Evolutionary conservation across 2,329 filamentous ascomycete genomes (phyloP).

Genomic region (Cercospora beticola): DNA sequence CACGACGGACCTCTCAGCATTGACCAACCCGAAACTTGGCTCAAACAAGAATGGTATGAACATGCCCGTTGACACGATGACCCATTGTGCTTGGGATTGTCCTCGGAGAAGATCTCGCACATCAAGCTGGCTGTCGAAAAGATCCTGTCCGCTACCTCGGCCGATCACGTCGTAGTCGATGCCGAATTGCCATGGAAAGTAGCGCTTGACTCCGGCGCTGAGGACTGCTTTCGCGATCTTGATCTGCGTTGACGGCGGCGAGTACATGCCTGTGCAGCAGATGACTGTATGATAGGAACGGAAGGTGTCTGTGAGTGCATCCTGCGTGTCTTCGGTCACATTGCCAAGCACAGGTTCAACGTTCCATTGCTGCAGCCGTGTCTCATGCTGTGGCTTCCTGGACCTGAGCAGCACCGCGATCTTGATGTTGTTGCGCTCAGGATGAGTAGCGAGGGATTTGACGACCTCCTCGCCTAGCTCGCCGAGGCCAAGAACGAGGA

Average conservation of each 20-base stretch:
- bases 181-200: conserved; percentile 72
- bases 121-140: conserved; percentile 67
- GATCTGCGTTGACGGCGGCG: conserved; percentile 55
- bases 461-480: conserved; percentile 63
- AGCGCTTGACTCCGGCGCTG: conserved; percentile 51
- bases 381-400: conserved; percentile 39
- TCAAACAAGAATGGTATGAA: conserved; percentile 71
- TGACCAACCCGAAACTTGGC: conserved; percentile 61
- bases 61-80: conserved; percentile 66
- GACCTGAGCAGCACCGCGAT: conserved; percentile 59
- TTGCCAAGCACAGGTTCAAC: conserved; percentile 50
- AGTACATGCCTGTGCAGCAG: conserved; percentile 61
- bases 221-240: conserved; percentile 60
- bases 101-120: conserved; percentile 55
- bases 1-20: conserved; percentile 37
- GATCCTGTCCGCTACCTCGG: conserved; percentile 57
- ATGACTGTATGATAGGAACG: conserved; percentile 56
- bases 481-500: conserved; percentile 66
- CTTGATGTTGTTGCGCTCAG: conserved; percentile 39
- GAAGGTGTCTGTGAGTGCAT: conserved; percentile 39
- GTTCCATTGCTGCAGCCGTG: conserved; percentile 23
- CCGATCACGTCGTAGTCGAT: conserved; percentile 69
- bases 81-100: conserved; percentile 53
- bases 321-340: conserved; percentile 36
- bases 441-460: conserved; percentile 51